Percentiles rank a stretch among this genome's conserved stretches.
phyloP scores from a whole-genome alignment of 139 green algal species.

The Nannochloris sp. region DNA sequence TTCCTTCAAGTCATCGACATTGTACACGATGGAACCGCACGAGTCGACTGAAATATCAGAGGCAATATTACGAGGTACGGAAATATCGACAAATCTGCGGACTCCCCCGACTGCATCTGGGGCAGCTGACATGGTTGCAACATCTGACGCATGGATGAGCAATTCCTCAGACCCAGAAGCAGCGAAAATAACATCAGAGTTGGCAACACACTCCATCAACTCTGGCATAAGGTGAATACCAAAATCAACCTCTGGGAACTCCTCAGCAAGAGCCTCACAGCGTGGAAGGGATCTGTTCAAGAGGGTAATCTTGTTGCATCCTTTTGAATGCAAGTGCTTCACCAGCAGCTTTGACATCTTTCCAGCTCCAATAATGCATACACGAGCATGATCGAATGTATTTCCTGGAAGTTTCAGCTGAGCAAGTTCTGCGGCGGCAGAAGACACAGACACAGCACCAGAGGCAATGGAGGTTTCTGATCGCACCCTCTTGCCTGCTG shows the following conservation, averaged over 20 bases:
- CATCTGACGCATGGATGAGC: constrained; percentile 62
- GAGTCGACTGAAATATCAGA: constrained; percentile 60
- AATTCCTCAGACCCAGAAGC: constrained; percentile 80
- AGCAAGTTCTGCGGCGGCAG: constrained; percentile 92
- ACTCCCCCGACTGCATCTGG: constrained; percentile 49
- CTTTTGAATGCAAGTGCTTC: constrained; percentile 95
- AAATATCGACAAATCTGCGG: constrained; percentile 96
- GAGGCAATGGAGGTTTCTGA: constrained; percentile 88
- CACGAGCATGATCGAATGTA: constrained; percentile 59
- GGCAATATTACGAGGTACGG: constrained; percentile 92
- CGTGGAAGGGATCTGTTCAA: constrained; percentile 87
- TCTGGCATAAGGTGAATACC: constrained; percentile 89
- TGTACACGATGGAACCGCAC: constrained; percentile 78
- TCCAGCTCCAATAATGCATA: constrained; percentile 96
- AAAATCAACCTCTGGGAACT: constrained; percentile 94
- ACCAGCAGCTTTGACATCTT: constrained; percentile 97
- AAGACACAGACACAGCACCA: constrained; percentile 89
- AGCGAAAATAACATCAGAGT: constrained; percentile 87
- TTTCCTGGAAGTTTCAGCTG: constrained; percentile 93
- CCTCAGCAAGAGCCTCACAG: constrained; percentile 76
- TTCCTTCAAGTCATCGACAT: constrained; percentile 99
- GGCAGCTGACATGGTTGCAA: constrained; percentile 27
- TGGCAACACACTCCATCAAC: constrained; percentile 69
- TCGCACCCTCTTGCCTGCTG: constrained; percentile 91
- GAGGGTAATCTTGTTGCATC: constrained; percentile 79